These are phyloP conservation scores for Logfia minima DNA, from an alignment of 129 eudicot species.

Conservation along the genomic window DNA sequence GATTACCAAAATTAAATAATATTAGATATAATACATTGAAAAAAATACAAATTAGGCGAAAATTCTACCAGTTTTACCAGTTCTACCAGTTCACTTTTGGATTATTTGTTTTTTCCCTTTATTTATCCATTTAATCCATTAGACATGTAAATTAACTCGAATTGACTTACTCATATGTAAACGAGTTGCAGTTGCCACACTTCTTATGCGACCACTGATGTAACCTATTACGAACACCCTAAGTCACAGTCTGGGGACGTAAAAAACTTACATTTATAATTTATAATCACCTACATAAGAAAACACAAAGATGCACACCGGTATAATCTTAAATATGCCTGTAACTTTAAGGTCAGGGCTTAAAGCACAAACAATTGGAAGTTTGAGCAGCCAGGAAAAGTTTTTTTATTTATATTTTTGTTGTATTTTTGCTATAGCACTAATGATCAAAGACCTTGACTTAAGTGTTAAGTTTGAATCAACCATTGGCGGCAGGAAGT, in stretches of 20 bases:
- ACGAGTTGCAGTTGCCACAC: neutral
- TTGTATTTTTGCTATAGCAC: neutral
- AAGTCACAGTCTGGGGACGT: neutral
- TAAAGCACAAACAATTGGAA: neutral
- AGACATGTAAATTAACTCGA: neutral
- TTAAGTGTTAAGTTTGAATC: neutral
- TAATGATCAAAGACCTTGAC: neutral
- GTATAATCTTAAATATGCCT: neutral
- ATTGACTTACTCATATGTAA: neutral
- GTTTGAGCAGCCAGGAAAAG: neutral
- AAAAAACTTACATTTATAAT: neutral
- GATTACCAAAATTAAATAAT: neutral
- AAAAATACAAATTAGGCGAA: neutral
- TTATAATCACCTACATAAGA: neutral
- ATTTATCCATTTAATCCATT: neutral
- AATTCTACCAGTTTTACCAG: neutral
- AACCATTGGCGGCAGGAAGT: neutral
- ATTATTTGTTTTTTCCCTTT: neutral
- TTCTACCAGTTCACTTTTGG: neutral
- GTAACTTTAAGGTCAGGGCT: neutral
- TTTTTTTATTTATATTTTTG: neutral
- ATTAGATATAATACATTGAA: neutral
- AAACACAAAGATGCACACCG: neutral
- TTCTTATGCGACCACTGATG: neutral
- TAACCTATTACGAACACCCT: neutral